Evolutionary conservation across 2,329 filamentous ascomycete genomes (phyloP).

Genomic region (Ophiostoma triangulosporum): DNA sequence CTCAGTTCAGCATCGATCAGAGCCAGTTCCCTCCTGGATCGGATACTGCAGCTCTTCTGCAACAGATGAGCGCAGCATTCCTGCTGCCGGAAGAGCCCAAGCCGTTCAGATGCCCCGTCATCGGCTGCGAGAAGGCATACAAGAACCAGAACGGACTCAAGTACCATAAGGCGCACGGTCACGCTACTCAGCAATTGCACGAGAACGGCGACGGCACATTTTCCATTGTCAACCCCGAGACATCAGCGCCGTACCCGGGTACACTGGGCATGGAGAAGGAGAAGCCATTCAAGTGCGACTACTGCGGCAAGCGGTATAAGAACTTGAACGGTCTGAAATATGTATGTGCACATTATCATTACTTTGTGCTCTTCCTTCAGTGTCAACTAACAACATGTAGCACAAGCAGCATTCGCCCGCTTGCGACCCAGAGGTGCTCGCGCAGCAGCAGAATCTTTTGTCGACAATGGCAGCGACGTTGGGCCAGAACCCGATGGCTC

Average conservation of each 20-base stretch:
- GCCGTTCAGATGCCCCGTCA: slow-evolving; percentile 93
- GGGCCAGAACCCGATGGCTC: slow-evolving; percentile 17
- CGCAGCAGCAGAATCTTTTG: slow-evolving; percentile 24
- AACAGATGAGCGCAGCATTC: slow-evolving; percentile 41
- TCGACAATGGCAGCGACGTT: slow-evolving; percentile 21
- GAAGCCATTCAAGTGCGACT: slow-evolving; percentile 95
- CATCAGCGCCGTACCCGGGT: slow-evolving; percentile 83
- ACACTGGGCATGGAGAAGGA: slow-evolving; percentile 99
- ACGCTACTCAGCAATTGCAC: slow-evolving; percentile 91
- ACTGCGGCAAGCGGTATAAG: slow-evolving; percentile 97
- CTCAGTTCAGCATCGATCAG: slow-evolving; percentile 61
- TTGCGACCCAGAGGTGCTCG: slow-evolving; percentile 69
- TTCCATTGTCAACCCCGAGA: slow-evolving; percentile 94
- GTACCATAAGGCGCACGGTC: slow-evolving; percentile 69
- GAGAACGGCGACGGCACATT: slow-evolving; percentile 96
- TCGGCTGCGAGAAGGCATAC: slow-evolving; percentile 97
- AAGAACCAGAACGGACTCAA: slow-evolving; percentile 99
- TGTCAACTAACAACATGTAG: slow-evolving; percentile 28
- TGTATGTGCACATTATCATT: slow-evolving; percentile 30
- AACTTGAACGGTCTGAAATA: slow-evolving; percentile 98
- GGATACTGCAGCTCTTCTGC: slow-evolving; percentile 47
- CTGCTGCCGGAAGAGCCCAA: slow-evolving; percentile 82
- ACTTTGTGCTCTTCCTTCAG: not conserved
- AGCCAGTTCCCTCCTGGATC: slow-evolving; percentile 65
- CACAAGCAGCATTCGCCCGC: slow-evolving; percentile 73